Base-by-base conservation (phyloP, 2,329 filamentous ascomycete genomes). In the Phyllosticta paracitricarpa region DNA sequence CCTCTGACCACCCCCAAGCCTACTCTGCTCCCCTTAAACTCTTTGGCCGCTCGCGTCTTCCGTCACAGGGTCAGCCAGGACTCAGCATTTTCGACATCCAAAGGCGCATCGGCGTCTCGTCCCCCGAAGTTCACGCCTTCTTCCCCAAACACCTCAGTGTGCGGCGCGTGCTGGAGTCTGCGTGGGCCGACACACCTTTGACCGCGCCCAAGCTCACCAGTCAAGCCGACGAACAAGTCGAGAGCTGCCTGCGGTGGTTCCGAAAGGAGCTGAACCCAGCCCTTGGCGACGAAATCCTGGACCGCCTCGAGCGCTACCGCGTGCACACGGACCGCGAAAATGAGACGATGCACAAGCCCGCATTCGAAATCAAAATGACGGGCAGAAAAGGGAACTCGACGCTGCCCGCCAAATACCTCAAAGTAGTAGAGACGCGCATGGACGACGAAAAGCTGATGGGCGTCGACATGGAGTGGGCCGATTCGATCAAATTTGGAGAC, bases 1-100 rank as follows among this genome's bases (percentile, higher is more conserved):
- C 90, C 63, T 97, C 93, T 0, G 94, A 99, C 69, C 94, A 99
- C 68, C 94, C 94, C 0, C 93, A 97, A 73, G 86, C 92, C 0
- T 99, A 97, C 72, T 90, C 89, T 0, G 83, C 92, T 25, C 92
- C 93, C 0, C 87, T 99, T 63, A 87, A 84, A 66, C 80, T 97
- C 14, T 97, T 99, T 71, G 91, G 91, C 0, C 85, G 85, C 24
- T 88, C 87, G 60, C 84, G 94, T 22, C 79, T 97, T 0, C 91
- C 93, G 0, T 84, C 88, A 61, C 82, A 83, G 0, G 89, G 88
- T 0, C 72, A 83, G 59, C 82, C 82, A 0, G 91, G 90, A 0
- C 85, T 97, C 35, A 95, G 90, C 0, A 88, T 97, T 62, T 97
- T 96, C 79, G 92, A 97, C 64, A 84, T 99, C 7, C 94, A 97